Conservation (phyloP, 257 asterid genomes). For the Craterostigma plantagineum region DNA sequence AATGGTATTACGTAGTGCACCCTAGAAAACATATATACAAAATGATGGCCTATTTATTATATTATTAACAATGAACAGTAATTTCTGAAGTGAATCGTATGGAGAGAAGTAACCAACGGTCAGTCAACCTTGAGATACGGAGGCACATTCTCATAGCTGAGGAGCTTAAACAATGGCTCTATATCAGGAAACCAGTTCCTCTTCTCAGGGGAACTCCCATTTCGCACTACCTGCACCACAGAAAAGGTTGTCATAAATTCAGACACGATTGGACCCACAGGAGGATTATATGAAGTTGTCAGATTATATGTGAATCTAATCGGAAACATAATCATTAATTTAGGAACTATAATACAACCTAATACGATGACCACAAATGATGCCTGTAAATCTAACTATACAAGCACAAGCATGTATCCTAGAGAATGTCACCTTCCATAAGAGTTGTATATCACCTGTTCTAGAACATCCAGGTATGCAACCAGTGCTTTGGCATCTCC, state of each 20-base stretch:
- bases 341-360: no score
- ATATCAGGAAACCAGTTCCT: slow-evolving; percentile 94
- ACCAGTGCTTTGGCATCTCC: slow-evolving; percentile 95
- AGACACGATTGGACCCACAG: not conserved
- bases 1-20: slow-evolving; percentile 75
- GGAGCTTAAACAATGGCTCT: slow-evolving; percentile 93
- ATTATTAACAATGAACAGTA: no score
- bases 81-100: not conserved
- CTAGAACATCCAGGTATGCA: slow-evolving; percentile 80
- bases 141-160: slow-evolving; percentile 91
- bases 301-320: no score
- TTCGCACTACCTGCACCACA: slow-evolving; percentile 54
- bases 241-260: not conserved
- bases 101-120: slow-evolving; percentile 10
- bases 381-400: not conserved
- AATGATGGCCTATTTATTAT: not conserved
- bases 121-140: slow-evolving; percentile 85
- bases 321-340: no score
- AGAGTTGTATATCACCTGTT: slow-evolving; percentile 29
- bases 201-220: slow-evolving; percentile 63
- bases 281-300: not conserved
- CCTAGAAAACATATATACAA: slow-evolving; percentile 26
- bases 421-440: slow-evolving; percentile 1
- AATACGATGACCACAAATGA: no score
- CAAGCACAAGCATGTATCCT: not conserved